Evolutionary conservation across 768 basidiomycete genomes (phyloP), one percentile per base, ranked within the genome.

Genomic region (Trichaptum fuscoviolaceum): DNA sequence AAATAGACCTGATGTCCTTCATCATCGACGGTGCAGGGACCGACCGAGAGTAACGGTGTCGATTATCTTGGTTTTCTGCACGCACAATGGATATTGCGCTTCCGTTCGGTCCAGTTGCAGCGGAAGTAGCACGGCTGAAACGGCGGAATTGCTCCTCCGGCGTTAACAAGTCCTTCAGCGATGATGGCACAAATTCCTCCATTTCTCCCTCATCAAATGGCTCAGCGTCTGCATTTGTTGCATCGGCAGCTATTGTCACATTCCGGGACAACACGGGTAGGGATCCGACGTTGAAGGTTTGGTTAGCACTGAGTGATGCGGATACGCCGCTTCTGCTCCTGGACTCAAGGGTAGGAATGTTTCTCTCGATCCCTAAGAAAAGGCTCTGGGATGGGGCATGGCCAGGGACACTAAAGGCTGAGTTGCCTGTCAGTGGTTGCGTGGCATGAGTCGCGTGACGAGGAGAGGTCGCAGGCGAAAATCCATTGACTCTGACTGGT

Each of bases 161-260:
- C 0, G 95, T 96, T 61, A 99, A 80, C 7, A 99, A 82, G 67
- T 98, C 96, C 27, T 88, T 93, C 61, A 99, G 79, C 4, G 90
- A 92, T 65, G 91, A 88, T 0, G 96, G 96, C 34, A 99, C 75
- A 74, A 98, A 92, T 66, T 95, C 95, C 72, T 95, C 93, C 62
- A 93, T 73, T 70, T 95, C 92, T 59, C 88, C 93, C 62, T 90
- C 91, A 23, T 88, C 87, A 0, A 84, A 76, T 20, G 83, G 84
- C 20, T 75, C 77, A 60, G 70, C 68, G 35, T 69, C 70, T 4
- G 64, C 68, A 18, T 67, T 67, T 15, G 70, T 35, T 8, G 59
- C 64, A 8, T 24, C 35, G n/a, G 35, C 34, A 20, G 75, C 75
- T 15, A 73, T 17, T n/a, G 71, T 73, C 77, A 76, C 78, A 7